Base-by-base conservation (phyloP, 768 basidiomycete species). In the Suillus spraguei region DNA sequence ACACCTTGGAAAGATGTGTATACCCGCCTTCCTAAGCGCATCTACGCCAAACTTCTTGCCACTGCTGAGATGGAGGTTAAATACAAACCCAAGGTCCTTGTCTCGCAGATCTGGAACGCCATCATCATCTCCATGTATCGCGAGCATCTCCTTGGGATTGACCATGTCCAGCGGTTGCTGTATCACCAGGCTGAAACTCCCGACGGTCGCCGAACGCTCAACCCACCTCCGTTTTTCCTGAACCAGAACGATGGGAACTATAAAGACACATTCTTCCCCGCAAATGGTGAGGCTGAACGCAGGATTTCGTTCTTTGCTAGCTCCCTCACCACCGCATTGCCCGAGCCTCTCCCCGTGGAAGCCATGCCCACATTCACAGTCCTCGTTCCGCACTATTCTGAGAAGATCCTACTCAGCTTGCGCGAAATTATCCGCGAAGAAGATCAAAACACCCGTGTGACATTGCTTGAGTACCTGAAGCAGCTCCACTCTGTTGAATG, bases 331-430 rank as follows among this genome's bases (percentile, higher is more conserved):
- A 98, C 95, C 24, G 88, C 95, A 17, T 85, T 99, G 56, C 97
- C 97, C 20, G 96, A 98, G 66, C 92, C 97, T 14, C 85, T 99
- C 50, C 94, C 96, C 14, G 90, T 99, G 62, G 97, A 99, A 71
- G 92, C 96, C 24, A 99, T 99, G 97, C 97, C 97, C 13, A 99
- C 97, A 0, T 99, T 98, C 79, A 99, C 97, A n/a, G 97, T 99
- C 62, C 87, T 99, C 44, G 94, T 97, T 1, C 97, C 97, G 13
- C 97, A 99, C 79, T 99, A 99, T 76, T 97, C 96, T 14, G 97
- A 99, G 77, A 99, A 99, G 84, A 99, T 99, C 70, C 75, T 99
- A 60, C 84, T 99, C 63, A 97, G 95, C 72, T 84, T 99, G 44
- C 87, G 97, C 55, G 97, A 99, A 78, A 99, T 99, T 70, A 99